Conservation (phyloP, 179 eudicot species). For the Nepenthes alata region DNA sequence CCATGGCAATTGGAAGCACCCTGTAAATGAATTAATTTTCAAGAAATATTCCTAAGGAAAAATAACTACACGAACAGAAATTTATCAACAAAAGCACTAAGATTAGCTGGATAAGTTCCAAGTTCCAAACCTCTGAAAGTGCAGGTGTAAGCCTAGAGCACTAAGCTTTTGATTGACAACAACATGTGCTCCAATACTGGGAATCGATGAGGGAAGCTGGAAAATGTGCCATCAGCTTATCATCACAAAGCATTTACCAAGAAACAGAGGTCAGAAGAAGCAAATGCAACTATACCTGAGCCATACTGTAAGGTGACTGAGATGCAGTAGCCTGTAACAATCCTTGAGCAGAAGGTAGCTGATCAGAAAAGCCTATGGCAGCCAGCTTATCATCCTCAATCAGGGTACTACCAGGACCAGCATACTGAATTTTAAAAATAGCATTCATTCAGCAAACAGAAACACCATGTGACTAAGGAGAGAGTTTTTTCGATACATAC, state of each 20-base stretch:
- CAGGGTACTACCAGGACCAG: conserved; percentile 36
- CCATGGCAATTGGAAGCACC: conserved; percentile 75
- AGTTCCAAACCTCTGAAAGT: conserved; percentile 63
- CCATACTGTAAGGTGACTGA: conserved; percentile 43
- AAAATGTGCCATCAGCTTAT: conserved; percentile 11
- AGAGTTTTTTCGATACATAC: conserved; percentile 22
- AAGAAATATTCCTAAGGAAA: not conserved
- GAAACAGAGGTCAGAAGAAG: not conserved
- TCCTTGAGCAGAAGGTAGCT: conserved; percentile 67
- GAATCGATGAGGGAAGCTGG: conserved; percentile 54
- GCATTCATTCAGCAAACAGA: conserved; percentile 1
- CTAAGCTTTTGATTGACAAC: conserved; percentile 67
- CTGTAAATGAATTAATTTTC: conserved; percentile 26
- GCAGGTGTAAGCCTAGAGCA: conserved; percentile 47
- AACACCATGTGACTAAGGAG: not conserved
- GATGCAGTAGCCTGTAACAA: conserved; percentile 36
- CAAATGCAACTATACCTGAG: conserved; percentile 36
- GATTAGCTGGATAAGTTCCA: not conserved
- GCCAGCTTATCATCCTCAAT: conserved; percentile 70
- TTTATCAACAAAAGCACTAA: not conserved
- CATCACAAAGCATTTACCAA: conserved; percentile 2
- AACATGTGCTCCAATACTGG: conserved; percentile 56
- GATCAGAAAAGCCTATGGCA: conserved; percentile 57
- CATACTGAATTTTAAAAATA: conserved; percentile 31
- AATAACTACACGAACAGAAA: not conserved